Conservation (phyloP, 2,329 filamentous ascomycete species). For the Fusarium devonianum region DNA sequence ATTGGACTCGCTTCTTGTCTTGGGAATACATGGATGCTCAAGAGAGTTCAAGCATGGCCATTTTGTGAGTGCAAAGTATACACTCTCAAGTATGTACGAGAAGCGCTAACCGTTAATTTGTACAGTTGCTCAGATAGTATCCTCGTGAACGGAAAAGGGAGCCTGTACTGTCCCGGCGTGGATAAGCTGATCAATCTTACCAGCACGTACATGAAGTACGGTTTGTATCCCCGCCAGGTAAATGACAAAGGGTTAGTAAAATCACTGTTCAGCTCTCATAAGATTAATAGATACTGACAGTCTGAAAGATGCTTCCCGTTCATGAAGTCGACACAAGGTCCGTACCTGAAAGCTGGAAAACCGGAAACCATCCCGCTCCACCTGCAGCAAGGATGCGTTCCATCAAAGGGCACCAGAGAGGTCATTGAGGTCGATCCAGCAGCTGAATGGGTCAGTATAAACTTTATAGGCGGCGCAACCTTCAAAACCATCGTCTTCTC, state of each 20-base stretch:
- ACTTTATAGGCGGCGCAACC: slow-evolving; percentile 5
- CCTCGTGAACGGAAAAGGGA: slow-evolving; percentile 6
- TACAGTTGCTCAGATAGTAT: slow-evolving; percentile 8
- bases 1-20: slow-evolving; percentile 8
- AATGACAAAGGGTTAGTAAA: slow-evolving; percentile 7
- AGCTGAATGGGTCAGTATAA: neutral
- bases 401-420: slow-evolving; percentile 1
- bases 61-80: neutral
- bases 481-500: slow-evolving; percentile 13
- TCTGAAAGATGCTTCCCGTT: slow-evolving; percentile 1
- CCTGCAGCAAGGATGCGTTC: slow-evolving; percentile 6
- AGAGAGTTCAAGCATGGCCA: slow-evolving; percentile 6
- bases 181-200: slow-evolving; percentile 9
- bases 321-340: slow-evolving; percentile 7
- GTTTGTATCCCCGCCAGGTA: slow-evolving; percentile 5
- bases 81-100: too few species aligned
- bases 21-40: slow-evolving; percentile 12
- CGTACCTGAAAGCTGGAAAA: neutral
- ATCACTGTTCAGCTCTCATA: too few species aligned
- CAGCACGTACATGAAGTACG: slow-evolving; percentile 11
- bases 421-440: slow-evolving; percentile 1
- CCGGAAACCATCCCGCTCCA: slow-evolving; percentile 3
- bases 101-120: too few species aligned
- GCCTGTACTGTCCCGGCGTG: slow-evolving; percentile 7
- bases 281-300: too few species aligned